phyloP scores from a whole-genome alignment of 768 basidiomycete genomes.

The Cystofilobasidium ferigula region DNA sequence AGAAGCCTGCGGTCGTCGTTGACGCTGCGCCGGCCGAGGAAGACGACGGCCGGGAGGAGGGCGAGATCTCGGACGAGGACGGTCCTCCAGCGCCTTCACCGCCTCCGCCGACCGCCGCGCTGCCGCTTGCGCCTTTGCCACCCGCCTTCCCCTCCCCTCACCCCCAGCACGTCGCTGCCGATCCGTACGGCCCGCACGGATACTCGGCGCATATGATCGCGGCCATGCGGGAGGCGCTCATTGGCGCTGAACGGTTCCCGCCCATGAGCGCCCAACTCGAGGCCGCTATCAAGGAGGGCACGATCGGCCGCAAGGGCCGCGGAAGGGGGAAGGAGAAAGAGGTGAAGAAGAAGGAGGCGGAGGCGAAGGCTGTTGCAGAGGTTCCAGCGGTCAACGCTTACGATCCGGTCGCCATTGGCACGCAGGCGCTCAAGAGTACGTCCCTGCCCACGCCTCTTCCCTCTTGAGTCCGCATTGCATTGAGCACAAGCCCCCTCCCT shows the following conservation, averaged over 20 bases:
- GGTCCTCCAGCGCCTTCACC: constrained; percentile 1
- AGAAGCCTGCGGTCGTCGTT: no score
- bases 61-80: constrained; percentile 17
- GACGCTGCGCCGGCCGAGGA: no score
- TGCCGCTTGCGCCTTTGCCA: no score
- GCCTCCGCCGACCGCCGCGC: background rate
- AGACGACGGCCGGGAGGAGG: constrained; percentile 8
- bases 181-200: background rate
- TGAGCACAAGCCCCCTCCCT: background rate
- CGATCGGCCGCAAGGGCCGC: background rate
- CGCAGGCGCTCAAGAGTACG: constrained; percentile 13
- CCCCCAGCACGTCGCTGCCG: background rate
- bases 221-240: background rate
- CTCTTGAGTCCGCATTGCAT: background rate
- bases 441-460: background rate
- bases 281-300: constrained; percentile 7
- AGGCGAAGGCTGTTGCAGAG: no score
- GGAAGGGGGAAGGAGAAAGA: no score
- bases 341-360: background rate
- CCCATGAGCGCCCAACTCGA: constrained; percentile 16
- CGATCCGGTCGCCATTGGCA: constrained; percentile 18
- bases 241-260: constrained; percentile 8
- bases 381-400: background rate
- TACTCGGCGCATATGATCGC: background rate
- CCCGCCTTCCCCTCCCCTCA: background rate